Evolutionary conservation across 2,329 filamentous ascomycete species (phyloP).

Genomic region (Myriosclerotinia scirpicola): DNA sequence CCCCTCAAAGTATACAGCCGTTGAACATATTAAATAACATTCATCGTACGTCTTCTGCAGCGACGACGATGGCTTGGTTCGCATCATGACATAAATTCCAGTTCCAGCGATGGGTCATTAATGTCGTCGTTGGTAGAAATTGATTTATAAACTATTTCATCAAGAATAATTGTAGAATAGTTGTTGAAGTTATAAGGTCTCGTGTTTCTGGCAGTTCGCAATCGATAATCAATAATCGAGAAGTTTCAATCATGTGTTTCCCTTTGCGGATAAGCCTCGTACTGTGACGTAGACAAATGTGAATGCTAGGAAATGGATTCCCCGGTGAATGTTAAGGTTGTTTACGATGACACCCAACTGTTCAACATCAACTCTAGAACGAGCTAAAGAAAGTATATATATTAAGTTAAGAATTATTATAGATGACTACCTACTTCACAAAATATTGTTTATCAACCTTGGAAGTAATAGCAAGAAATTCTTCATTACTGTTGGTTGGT

Average conservation of each 20-base stretch:
- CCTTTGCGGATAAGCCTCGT: slow-evolving; percentile 8
- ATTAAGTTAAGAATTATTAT: no score
- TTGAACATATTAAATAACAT: slow-evolving; percentile 91
- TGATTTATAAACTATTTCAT: neutral
- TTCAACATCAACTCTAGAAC: no score
- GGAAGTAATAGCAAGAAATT: no score
- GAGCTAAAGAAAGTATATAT: no score
- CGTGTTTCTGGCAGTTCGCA: slow-evolving; percentile 10
- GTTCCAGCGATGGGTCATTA: slow-evolving; percentile 2
- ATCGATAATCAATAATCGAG: neutral
- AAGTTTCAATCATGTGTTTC: slow-evolving; percentile 15
- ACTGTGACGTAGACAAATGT: slow-evolving; percentile 10
- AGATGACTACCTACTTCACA: no score
- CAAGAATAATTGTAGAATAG: neutral
- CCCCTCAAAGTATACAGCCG: slow-evolving; percentile 92
- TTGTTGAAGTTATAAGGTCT: slow-evolving; percentile 8
- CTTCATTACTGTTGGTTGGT: no score
- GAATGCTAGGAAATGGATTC: neutral
- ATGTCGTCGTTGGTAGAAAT: neutral
- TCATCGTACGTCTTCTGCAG: slow-evolving; percentile 98
- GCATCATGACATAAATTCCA: slow-evolving; percentile 43
- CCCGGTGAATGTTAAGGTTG: no score
- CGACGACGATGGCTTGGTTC: slow-evolving; percentile 63
- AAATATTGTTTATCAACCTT: no score
- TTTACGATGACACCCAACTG: no score